Evolutionary conservation across 371 early-diverging fungal species (phyloP), one percentile per base, ranked within the genome.

Genomic region (Mortierella polycephala): DNA sequence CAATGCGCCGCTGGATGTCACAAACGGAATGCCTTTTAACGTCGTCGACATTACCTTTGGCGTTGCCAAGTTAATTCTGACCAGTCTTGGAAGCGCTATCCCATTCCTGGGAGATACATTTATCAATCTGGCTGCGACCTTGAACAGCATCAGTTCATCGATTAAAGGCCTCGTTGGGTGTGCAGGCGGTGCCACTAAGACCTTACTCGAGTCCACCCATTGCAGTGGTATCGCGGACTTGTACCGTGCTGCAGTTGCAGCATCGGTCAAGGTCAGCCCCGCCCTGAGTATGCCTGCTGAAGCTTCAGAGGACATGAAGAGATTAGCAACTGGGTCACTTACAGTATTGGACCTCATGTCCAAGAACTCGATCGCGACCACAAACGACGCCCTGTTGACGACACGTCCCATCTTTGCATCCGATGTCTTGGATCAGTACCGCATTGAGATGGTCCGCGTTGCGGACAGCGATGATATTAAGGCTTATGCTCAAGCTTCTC

Each of bases 401-500:
- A 39, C 57, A 2, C 57, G 67, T 7, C 68, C 76, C 5, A 76
- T 76, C 57, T 76, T 76, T 56, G 67, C 68, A 0, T 50, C 68
- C 12, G 67, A 76, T 21, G 16, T 76, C 23, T 23, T 71, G 57
- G 64, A 76, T 8, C 67, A 70, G 54, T 76, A 62, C 42, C 67
- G 76, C 10, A 47, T 8, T 18, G 64, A 76, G 37, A 46, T 76
- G 14, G 10, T 63, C 5, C 67, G 61, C 16, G 60, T 56, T 7
- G 52, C 57, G 1, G 40, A 42, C 7, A 20, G 39, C 2, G 71
- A 71, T 1, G 53, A 59, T 30, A 45, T 57, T 12, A 47, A 53
- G 45, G 37, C 6, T n/a, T 76, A 70, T 57, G 64, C 76, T 7
- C 51, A 47, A 20, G 40, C 60, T 8, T 18, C 64, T 7, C 64